Percentiles rank a stretch among this genome's conserved stretches.
Evolutionary conservation across 306 rosid genomes (phyloP).

Genomic region (Cucurbita moschata): DNA sequence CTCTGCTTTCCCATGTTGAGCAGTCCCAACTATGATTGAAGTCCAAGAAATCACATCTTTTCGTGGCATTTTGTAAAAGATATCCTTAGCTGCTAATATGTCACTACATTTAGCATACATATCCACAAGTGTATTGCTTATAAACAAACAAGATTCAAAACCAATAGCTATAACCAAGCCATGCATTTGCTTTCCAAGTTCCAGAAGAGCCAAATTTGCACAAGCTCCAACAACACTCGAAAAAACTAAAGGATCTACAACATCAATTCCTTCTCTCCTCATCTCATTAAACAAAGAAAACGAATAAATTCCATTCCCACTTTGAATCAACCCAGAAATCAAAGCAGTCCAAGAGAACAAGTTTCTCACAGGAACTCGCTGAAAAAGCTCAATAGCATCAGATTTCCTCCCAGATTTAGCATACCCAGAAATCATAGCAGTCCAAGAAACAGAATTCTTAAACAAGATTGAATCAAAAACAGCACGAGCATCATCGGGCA

Average conservation of each 20-base stretch:
- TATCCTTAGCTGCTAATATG: constrained; percentile 41
- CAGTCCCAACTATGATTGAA: constrained; percentile 68
- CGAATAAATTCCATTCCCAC: constrained; percentile 51
- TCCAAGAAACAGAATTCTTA: constrained; percentile 48
- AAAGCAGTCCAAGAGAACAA: constrained; percentile 77
- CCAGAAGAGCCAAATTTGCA: constrained; percentile 55
- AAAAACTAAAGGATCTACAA: constrained; percentile 62
- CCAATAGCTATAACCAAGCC: constrained; percentile 46
- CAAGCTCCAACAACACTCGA: constrained; percentile 72
- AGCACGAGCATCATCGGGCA: constrained; percentile 36
- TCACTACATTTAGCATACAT: constrained; percentile 91
- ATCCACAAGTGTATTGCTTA: constrained; percentile 70
- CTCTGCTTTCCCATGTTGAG: constrained; percentile 66
- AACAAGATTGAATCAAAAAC: constrained; percentile 43
- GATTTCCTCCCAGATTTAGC: constrained; percentile 50
- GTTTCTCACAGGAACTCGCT: constrained; percentile 24
- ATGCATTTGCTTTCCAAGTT: constrained; percentile 75
- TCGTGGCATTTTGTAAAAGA: constrained; percentile 35
- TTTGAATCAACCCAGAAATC: constrained; percentile 79
- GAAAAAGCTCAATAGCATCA: constrained; percentile 45
- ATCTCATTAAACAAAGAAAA: constrained; percentile 46
- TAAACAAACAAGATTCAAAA: constrained; percentile 58
- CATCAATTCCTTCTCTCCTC: constrained; percentile 43
- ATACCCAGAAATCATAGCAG: constrained; percentile 65
- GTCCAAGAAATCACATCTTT: constrained; percentile 88